A percentile compares a stretch with the other conserved stretches of the same genome.
Conservation (phyloP, 2,329 filamentous ascomycete species). For the Venturia asperata region DNA sequence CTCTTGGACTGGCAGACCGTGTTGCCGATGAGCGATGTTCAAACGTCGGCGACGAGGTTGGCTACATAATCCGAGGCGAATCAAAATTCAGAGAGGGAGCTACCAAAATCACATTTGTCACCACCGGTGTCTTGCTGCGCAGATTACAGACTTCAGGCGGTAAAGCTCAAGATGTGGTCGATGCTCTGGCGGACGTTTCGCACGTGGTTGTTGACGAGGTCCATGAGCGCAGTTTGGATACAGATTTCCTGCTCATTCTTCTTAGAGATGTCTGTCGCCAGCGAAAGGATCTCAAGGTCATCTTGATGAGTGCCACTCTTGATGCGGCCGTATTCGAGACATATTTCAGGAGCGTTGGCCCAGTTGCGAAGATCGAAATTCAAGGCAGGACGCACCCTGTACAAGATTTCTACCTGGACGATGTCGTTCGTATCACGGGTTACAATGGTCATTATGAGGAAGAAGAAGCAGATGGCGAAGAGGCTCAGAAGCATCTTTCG, state of each 20-base stretch:
- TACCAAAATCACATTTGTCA: conserved; percentile 92
- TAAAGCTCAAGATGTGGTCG: conserved; percentile 60
- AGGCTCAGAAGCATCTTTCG: conserved; percentile 34
- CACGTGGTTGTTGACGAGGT: conserved; percentile 96
- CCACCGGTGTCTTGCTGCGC: conserved; percentile 84
- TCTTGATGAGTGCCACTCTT: conserved; percentile 94
- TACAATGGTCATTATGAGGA: conserved; percentile 41
- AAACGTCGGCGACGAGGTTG: conserved; percentile 76
- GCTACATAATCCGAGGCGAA: conserved; percentile 87
- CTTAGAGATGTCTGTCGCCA: conserved; percentile 71
- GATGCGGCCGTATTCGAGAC: conserved; percentile 77
- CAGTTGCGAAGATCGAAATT: conserved; percentile 78
- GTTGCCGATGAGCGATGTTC: conserved; percentile 87
- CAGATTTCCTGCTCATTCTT: conserved; percentile 85
- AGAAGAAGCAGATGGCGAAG: conserved; percentile 43
- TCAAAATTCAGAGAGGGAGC: conserved; percentile 61
- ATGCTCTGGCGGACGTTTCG: conserved; percentile 80
- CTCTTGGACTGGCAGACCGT: conserved; percentile 85
- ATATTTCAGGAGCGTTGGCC: conserved; percentile 68
- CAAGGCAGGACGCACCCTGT: conserved; percentile 85
- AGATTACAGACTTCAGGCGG: conserved; percentile 87
- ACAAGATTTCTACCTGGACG: conserved; percentile 81
- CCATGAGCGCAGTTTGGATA: conserved; percentile 90
- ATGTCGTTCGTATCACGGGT: conserved; percentile 72
- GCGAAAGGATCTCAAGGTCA: conserved; percentile 69